phyloP scores from a whole-genome alignment of 2,329 filamentous ascomycete genomes.

The Aspergillus latus region DNA sequence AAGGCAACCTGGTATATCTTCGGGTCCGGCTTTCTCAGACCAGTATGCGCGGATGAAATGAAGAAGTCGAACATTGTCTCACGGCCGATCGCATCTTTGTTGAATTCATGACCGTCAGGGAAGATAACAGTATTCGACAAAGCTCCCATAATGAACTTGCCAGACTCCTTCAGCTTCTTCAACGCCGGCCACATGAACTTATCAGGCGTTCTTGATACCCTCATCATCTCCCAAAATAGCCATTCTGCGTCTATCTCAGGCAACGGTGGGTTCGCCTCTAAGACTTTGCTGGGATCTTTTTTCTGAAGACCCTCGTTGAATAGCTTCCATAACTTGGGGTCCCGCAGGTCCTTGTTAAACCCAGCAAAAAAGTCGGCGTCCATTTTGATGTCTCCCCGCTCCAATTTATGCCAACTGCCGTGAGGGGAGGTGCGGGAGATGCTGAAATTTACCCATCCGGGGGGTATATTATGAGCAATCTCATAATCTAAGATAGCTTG shows the following conservation, averaged over 20 bases:
- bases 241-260: constrained; percentile 73
- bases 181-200: constrained; percentile 88
- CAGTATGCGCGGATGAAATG: constrained; percentile 80
- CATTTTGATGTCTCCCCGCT: constrained; percentile 77
- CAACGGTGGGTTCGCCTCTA: constrained; percentile 55
- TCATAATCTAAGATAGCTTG: constrained; percentile 94
- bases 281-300: constrained; percentile 24
- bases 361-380: constrained; percentile 71
- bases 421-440: constrained; percentile 75
- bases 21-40: constrained; percentile 82
- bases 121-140: constrained; percentile 90
- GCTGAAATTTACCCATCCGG: constrained; percentile 87
- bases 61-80: constrained; percentile 78
- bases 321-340: constrained; percentile 65
- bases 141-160: constrained; percentile 72
- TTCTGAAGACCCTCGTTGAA: constrained; percentile 48
- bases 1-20: constrained; percentile 77
- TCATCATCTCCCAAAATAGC: constrained; percentile 93
- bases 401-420: constrained; percentile 85
- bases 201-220: constrained; percentile 66
- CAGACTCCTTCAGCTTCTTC: constrained; percentile 62
- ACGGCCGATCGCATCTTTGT: constrained; percentile 60
- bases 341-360: constrained; percentile 73
- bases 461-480: constrained; percentile 69
- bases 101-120: constrained; percentile 69